These are phyloP conservation scores for Fusarium secorum DNA, from an alignment of 2,329 filamentous ascomycete genomes.

Conservation along the genomic window DNA sequence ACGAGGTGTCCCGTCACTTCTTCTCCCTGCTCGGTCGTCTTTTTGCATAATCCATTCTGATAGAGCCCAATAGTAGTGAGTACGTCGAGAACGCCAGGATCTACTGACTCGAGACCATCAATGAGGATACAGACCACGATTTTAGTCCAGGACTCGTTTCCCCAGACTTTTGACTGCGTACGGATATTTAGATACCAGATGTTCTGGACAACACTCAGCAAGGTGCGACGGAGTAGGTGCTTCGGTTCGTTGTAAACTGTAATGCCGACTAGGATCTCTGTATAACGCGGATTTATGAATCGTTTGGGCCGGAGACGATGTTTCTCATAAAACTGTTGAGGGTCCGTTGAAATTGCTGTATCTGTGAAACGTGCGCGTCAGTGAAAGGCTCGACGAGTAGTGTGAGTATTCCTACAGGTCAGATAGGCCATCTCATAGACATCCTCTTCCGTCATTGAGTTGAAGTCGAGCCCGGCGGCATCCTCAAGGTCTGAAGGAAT, in stretches of 20 bases:
- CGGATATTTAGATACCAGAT: conserved; percentile 96
- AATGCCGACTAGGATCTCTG: conserved; percentile 92
- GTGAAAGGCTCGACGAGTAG: rapidly evolving
- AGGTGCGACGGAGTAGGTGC: conserved; percentile 87
- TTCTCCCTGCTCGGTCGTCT: conserved; percentile 44
- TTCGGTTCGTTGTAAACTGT: conserved; percentile 99
- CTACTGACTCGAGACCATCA: conserved; percentile 94
- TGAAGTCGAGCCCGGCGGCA: rapidly evolving
- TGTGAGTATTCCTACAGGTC: neutral
- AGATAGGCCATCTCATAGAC: neutral
- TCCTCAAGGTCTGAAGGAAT: neutral
- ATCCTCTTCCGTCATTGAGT: rapidly evolving
- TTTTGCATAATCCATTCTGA: conserved; percentile 97
- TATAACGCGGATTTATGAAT: conserved; percentile 45
- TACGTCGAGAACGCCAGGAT: conserved; percentile 92
- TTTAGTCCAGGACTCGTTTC: conserved; percentile 98
- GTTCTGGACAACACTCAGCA: conserved; percentile 97
- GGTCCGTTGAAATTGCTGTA: neutral
- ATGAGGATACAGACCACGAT: conserved; percentile 96
- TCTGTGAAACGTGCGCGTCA: neutral
- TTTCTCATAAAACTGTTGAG: neutral
- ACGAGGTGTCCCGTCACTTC: neutral
- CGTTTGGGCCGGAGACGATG: neutral
- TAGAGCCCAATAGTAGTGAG: conserved; percentile 92
- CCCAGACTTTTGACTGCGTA: conserved; percentile 98